Percentiles rank a stretch among this genome's conserved stretches.
Evolutionary conservation across 352 stramenopile genomes (phyloP).

Genomic region (Pythium grandisporangium): DNA sequence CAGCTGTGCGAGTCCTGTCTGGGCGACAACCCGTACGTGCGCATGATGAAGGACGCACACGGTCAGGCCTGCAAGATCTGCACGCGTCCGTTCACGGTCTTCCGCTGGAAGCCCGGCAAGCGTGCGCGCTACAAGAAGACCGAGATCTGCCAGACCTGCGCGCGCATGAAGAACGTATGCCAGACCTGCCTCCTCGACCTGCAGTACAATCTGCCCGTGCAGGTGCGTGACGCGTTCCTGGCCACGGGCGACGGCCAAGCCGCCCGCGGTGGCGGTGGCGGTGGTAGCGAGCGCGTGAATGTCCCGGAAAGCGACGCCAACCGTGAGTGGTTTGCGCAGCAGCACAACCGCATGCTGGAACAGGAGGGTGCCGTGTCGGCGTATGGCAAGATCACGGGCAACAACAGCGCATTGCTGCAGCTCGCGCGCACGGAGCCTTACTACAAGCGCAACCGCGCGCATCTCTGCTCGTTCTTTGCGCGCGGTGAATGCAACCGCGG

Average conservation of each 20-base stretch:
- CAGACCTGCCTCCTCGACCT: conserved; percentile 98
- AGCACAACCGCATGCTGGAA: conserved; percentile 87
- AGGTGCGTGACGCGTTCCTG: conserved; percentile 90
- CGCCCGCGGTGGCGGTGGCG: too few relatives aligned
- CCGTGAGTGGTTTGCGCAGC: conserved; percentile 91
- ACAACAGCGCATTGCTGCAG: conserved; percentile 74
- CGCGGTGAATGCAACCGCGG: conserved; percentile 91
- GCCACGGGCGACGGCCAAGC: conserved; percentile 33
- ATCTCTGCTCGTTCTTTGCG: conserved; percentile 94
- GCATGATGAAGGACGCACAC: conserved; percentile 97
- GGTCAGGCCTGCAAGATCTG: conserved; percentile 98
- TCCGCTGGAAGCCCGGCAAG: conserved; percentile 97
- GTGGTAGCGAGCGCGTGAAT: conserved; percentile 54
- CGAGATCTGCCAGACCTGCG: conserved; percentile 96
- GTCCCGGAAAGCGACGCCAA: conserved; percentile 93
- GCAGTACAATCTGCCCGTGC: conserved; percentile 95
- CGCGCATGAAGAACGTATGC: conserved; percentile 99
- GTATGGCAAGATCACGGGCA: conserved; percentile 75
- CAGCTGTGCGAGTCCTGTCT: conserved; percentile 98
- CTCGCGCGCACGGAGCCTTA: conserved; percentile 83
- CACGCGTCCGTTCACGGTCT: conserved; percentile 95
- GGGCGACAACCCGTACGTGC: conserved; percentile 98
- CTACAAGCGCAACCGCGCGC: conserved; percentile 88
- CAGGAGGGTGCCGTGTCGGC: conserved; percentile 81
- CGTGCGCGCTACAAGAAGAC: conserved; percentile 97